These are phyloP conservation scores for Stentor roeselii DNA, from an alignment of 73 alveolate genomes.

Conservation along the genomic window DNA sequence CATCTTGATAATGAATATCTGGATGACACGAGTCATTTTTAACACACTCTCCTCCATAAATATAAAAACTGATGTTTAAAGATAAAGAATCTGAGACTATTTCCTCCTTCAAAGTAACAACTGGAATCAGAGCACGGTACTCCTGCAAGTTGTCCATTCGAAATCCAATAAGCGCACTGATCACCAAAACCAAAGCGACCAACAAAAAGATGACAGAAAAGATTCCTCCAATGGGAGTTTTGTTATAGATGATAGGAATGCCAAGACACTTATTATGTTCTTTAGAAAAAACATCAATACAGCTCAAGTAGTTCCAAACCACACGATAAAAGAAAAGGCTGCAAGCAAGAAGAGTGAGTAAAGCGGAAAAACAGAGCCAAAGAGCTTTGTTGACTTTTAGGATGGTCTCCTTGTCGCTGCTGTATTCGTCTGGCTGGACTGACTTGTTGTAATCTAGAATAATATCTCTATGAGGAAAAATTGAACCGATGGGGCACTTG, in stretches of 20 bases:
- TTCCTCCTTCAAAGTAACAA: neutral
- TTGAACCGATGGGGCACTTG: neutral
- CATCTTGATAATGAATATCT: no score
- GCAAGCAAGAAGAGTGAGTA: neutral
- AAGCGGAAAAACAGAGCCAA: neutral
- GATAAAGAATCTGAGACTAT: neutral
- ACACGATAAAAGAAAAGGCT: no score
- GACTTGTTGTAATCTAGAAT: no score
- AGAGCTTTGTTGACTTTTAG: no score
- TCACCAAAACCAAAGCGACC: neutral
- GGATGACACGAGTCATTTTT: neutral
- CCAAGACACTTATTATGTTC: neutral
- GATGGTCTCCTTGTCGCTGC: neutral
- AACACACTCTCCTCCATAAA: conserved; percentile 6
- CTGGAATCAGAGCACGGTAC: neutral
- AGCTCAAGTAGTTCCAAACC: neutral
- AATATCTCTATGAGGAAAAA: neutral
- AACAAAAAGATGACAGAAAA: neutral
- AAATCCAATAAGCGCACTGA: neutral
- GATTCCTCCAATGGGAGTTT: neutral
- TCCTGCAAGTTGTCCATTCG: neutral
- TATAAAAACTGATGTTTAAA: neutral
- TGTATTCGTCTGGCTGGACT: neutral
- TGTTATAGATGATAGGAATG: neutral
- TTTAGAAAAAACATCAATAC: neutral